phyloP scores from a whole-genome alignment of 2,329 filamentous ascomycete species.

The Diaporthe capsici region DNA sequence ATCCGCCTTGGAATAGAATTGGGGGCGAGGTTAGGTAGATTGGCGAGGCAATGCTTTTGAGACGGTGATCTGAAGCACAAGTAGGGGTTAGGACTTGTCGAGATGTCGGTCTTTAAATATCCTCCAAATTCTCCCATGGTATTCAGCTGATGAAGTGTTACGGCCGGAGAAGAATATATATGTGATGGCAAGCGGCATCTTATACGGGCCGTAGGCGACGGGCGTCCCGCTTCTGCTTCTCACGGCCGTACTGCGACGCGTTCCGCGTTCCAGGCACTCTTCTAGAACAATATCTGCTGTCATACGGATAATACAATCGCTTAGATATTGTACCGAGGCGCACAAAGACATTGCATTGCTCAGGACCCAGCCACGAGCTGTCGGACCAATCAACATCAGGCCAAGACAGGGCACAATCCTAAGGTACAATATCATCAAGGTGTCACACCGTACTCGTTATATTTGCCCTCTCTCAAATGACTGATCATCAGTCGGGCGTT shows the following conservation, averaged over 20 bases:
- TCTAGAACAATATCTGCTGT: slow-evolving; percentile 3
- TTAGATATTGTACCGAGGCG: slow-evolving; percentile 26
- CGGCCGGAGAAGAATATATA: too few species aligned
- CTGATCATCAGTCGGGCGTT: background rate
- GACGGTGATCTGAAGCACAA: background rate
- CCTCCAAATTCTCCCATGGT: background rate
- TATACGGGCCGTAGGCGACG: background rate
- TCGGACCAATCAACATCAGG: background rate
- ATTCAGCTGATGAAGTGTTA: background rate
- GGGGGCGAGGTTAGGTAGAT: background rate
- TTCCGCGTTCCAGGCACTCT: background rate
- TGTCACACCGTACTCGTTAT: background rate
- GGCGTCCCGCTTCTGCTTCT: background rate
- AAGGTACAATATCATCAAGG: slow-evolving; percentile 21
- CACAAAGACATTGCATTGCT: slow-evolving; percentile 35
- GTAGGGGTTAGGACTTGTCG: background rate
- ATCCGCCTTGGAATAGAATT: background rate
- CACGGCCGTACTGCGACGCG: background rate
- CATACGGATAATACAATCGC: slow-evolving; percentile 2
- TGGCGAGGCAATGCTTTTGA: too few species aligned
- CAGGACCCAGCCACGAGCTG: background rate
- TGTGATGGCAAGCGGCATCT: background rate
- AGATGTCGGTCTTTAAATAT: background rate
- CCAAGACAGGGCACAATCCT: slow-evolving; percentile 19
- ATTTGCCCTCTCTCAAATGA: background rate